These are phyloP conservation scores for Erucastrum elatum DNA, from an alignment of 345 rosid species.

Conservation along the genomic window DNA sequence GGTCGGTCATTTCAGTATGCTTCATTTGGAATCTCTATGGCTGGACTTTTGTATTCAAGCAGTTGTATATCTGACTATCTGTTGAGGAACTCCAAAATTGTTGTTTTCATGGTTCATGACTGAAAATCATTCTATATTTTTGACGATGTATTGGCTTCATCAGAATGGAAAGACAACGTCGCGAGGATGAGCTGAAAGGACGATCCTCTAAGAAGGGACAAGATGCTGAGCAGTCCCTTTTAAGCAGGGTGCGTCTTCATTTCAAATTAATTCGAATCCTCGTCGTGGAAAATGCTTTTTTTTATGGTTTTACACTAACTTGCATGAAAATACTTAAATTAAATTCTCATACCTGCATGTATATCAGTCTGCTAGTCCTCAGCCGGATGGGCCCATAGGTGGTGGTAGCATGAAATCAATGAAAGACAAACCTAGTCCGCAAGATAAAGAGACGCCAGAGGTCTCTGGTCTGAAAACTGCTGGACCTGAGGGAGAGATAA, in stretches of 20 bases:
- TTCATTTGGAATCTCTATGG: background rate
- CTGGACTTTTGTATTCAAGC: slow-evolving; percentile 13
- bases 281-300: slow-evolving; percentile 6
- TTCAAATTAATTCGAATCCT: slow-evolving; percentile 15
- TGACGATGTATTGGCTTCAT: slow-evolving; percentile 9
- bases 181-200: slow-evolving; percentile 88
- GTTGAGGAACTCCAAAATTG: background rate
- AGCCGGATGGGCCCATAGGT: slow-evolving; percentile 40
- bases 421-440: slow-evolving; percentile 72
- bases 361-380: slow-evolving; percentile 89
- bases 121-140: background rate
- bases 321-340: background rate
- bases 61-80: slow-evolving; percentile 1
- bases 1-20: background rate
- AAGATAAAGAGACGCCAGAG: slow-evolving; percentile 78
- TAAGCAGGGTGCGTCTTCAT: slow-evolving; percentile 63
- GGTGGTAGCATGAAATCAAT: slow-evolving; percentile 84
- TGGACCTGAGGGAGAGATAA: slow-evolving; percentile 91
- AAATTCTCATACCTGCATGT: slow-evolving; percentile 12
- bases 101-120: background rate
- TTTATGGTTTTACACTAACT: background rate
- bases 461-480: slow-evolving; percentile 84
- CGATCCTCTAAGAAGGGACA: slow-evolving; percentile 79
- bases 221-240: slow-evolving; percentile 83
- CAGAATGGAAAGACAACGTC: slow-evolving; percentile 97